These are phyloP conservation scores for Apophysomyces sp. DNA, from an alignment of 371 early-diverging fungal genomes.

Conservation along the genomic window DNA sequence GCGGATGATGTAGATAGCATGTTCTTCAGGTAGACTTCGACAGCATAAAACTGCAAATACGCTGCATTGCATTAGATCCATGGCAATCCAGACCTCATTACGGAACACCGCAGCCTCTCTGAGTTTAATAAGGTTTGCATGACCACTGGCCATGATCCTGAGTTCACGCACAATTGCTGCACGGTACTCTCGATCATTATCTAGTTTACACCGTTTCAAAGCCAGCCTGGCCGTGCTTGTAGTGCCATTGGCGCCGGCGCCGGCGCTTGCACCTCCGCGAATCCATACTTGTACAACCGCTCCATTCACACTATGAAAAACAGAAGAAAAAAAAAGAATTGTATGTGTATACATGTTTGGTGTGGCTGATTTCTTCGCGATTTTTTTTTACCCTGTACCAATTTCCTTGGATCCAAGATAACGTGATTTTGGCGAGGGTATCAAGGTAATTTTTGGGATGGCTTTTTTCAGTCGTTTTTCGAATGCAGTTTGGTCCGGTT, in stretches of 20 bases:
- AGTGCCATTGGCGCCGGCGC: not conserved
- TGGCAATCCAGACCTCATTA: slow-evolving; percentile 49
- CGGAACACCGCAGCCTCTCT: slow-evolving; percentile 36
- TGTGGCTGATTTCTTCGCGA: not conserved
- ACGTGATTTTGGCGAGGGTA: slow-evolving; percentile 15
- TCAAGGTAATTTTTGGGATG: slow-evolving; percentile 18
- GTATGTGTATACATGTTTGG: not conserved
- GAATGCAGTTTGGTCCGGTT: slow-evolving; percentile 19
- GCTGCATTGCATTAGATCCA: slow-evolving; percentile 51
- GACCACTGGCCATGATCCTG: slow-evolving; percentile 46
- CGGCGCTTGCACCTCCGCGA: slow-evolving; percentile 10
- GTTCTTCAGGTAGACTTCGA: slow-evolving; percentile 42
- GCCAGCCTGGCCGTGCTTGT: slow-evolving; percentile 19
- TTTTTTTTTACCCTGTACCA: slow-evolving; percentile 24
- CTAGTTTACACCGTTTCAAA: slow-evolving; percentile 44
- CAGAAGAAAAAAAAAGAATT: not conserved
- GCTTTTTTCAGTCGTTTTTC: slow-evolving; percentile 28
- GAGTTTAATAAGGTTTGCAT: slow-evolving; percentile 40
- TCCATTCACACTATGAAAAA: slow-evolving; percentile 19
- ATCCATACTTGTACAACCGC: slow-evolving; percentile 22
- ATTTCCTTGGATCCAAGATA: slow-evolving; percentile 27
- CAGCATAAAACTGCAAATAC: slow-evolving; percentile 47
- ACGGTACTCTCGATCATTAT: slow-evolving; percentile 40
- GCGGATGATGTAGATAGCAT: slow-evolving; percentile 37
- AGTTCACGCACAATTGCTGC: slow-evolving; percentile 46